phyloP scores from a whole-genome alignment of 495 filamentous ascomycete genomes.

The Letharia columbiana region DNA sequence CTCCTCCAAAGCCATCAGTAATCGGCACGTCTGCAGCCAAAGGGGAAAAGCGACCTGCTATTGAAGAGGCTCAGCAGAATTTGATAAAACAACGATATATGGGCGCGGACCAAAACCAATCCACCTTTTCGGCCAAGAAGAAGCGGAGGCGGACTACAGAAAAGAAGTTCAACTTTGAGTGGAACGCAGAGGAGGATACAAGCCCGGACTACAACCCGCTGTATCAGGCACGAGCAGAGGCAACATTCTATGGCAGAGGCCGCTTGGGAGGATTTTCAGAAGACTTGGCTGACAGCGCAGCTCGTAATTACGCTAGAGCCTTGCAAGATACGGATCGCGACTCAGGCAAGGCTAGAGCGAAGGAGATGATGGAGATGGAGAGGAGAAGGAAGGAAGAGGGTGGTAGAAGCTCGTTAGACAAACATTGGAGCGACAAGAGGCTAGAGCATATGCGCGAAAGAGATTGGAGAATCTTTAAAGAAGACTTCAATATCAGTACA shows the following conservation, averaged over 20 bases:
- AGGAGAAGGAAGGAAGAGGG: slow-evolving; percentile 67
- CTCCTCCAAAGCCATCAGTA: slow-evolving; percentile 38
- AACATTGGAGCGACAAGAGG: slow-evolving; percentile 97
- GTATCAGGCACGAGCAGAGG: slow-evolving; percentile 65
- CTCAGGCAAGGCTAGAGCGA: slow-evolving; percentile 66
- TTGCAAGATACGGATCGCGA: slow-evolving; percentile 72
- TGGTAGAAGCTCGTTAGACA: slow-evolving; percentile 60
- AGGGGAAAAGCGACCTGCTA: slow-evolving; percentile 43
- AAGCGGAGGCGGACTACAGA: slow-evolving; percentile 89
- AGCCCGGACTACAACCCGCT: slow-evolving; percentile 83
- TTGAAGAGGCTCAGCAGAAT: slow-evolving; percentile 68
- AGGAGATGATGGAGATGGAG: slow-evolving; percentile 84
- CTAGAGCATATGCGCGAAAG: slow-evolving; percentile 94
- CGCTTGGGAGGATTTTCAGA: slow-evolving; percentile 77
- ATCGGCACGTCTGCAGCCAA: slow-evolving; percentile 34
- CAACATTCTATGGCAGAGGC: slow-evolving; percentile 73
- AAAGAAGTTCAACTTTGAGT: slow-evolving; percentile 99
- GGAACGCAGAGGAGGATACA: slow-evolving; percentile 94
- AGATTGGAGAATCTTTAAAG: slow-evolving; percentile 99
- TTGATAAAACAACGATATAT: slow-evolving; percentile 81
- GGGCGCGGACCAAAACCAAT: slow-evolving; percentile 79
- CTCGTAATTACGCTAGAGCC: slow-evolving; percentile 66
- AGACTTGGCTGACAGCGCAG: slow-evolving; percentile 59
- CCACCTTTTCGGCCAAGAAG: slow-evolving; percentile 92
- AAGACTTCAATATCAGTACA: slow-evolving; percentile 94